Base-by-base conservation (phyloP, 75 land plant species). In the Chamaecyparis obtusa region DNA sequence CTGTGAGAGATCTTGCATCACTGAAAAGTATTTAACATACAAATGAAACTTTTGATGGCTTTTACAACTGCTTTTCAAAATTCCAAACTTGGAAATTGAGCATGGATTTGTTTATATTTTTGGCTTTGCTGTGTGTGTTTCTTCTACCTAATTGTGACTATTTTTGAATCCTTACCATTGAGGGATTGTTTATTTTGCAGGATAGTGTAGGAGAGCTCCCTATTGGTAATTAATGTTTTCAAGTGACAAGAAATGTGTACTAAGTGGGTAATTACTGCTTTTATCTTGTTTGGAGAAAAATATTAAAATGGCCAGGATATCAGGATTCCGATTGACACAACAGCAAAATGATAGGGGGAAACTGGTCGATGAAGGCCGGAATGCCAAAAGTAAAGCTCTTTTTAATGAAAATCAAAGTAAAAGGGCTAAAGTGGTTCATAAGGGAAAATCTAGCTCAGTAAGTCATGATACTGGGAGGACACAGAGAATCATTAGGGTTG, bases 131-230 rank as follows among this genome's bases (percentile, higher is more conserved):
- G 44, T 39, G 9, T 41, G 39, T 81, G 83, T 11, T 44, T 41
- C 37, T 46, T n/a, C 44, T 41, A 27, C 83, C 46, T 81, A 43
- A 0, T 27, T 81, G 33, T 81, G 83, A 1, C 46, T 11, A n/a
- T 46, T 27, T 81, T 24, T 41, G 48, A 8, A 81, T 43, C n/a
- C 83, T 78, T 37, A 81, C 51, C 27, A 44, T 81, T 46, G 32
- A 81, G n/a, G 30, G 51, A 81, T 80, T 81, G 83, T 43, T 81
- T 81, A 19, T 39, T 43, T 46, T 81, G 83, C 83, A 81, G 83
- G 83, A 44, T 81, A 81, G 51, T 81, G 30, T 46, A 81, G 21
- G 49, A 27, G 83, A 81, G 44, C 30, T 44, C 49, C 51, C n/a
- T 81, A 48, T 81, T 24, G 9, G 49, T 43, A 37, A 41, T 44